Conservation (phyloP, 2,329 filamentous ascomycete species). For the Polychaeton citri region DNA sequence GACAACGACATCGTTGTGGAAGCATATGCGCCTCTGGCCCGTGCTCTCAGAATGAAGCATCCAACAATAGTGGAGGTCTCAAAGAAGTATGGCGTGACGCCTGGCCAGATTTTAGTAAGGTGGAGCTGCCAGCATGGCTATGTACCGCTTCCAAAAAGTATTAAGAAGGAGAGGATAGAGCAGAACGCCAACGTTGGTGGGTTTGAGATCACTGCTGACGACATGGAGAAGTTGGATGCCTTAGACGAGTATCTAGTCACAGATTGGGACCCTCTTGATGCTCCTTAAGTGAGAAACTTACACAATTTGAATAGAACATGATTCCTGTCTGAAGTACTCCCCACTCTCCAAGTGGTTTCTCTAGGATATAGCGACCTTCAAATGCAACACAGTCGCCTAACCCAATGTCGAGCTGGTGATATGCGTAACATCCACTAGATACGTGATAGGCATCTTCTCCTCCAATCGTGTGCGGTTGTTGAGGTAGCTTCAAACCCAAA, state of each 20-base stretch:
- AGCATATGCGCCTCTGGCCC: slow-evolving; percentile 66
- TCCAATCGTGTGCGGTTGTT: too few species aligned
- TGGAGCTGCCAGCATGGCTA: slow-evolving; percentile 68
- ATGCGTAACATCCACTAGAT: too few species aligned
- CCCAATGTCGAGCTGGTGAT: too few species aligned
- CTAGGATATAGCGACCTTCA: too few species aligned
- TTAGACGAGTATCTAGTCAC: slow-evolving; percentile 61
- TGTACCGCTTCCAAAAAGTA: slow-evolving; percentile 62
- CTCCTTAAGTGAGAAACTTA: slow-evolving; percentile 8
- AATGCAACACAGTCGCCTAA: too few species aligned
- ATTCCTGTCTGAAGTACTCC: too few species aligned
- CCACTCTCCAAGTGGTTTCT: too few species aligned
- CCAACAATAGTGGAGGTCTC: slow-evolving; percentile 48
- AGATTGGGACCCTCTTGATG: slow-evolving; percentile 24
- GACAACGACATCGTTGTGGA: slow-evolving; percentile 57
- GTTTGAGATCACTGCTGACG: slow-evolving; percentile 49
- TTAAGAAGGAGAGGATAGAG: slow-evolving; percentile 45
- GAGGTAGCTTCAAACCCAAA: too few species aligned
- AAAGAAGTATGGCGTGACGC: slow-evolving; percentile 55
- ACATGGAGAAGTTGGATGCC: slow-evolving; percentile 49
- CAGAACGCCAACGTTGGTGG: slow-evolving; percentile 50
- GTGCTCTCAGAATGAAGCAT: slow-evolving; percentile 57
- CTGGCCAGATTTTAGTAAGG: slow-evolving; percentile 61
- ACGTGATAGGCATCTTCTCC: too few species aligned
- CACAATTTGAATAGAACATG: too few species aligned